Conservation (phyloP, 306 rosid species). For the peach (Prunus persica) region DNA sequence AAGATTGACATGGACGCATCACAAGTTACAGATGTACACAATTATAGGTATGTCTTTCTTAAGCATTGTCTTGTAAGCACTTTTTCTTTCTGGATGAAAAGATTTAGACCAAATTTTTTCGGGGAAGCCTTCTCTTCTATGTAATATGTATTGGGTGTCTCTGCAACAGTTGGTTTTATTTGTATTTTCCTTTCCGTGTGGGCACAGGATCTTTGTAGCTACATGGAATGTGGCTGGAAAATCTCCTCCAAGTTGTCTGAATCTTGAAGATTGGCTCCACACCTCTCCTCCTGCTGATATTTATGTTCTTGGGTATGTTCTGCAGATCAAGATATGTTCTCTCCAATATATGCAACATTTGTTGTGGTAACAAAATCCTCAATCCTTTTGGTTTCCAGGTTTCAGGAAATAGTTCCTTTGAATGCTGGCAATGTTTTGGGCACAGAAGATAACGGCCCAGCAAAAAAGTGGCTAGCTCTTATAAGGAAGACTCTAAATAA, state of each 20-base stretch:
- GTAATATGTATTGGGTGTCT: not conserved
- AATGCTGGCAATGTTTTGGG: slow-evolving; percentile 99
- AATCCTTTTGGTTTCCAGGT: slow-evolving; percentile 45
- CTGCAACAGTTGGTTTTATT: slow-evolving; percentile 12
- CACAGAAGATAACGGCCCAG: slow-evolving; percentile 96
- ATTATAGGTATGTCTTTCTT: slow-evolving; percentile 54
- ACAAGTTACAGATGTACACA: slow-evolving; percentile 64
- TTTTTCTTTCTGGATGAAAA: slow-evolving; percentile 3
- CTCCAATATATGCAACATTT: slow-evolving; percentile 13
- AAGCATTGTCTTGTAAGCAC: slow-evolving; percentile 13
- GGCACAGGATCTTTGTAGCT: slow-evolving; percentile 70
- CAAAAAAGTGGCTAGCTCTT: slow-evolving; percentile 93
- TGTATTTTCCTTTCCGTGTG: slow-evolving; percentile 14
- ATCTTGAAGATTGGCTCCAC: slow-evolving; percentile 98
- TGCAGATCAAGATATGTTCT: not conserved
- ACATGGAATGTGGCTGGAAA: slow-evolving; percentile 99
- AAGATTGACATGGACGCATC: slow-evolving; percentile 62
- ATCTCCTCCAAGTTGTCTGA: slow-evolving; percentile 81
- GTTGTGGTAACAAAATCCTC: slow-evolving; percentile 10
- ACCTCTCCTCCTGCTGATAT: slow-evolving; percentile 91
- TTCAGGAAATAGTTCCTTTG: slow-evolving; percentile 98
- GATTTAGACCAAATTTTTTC: not conserved
- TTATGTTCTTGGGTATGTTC: slow-evolving; percentile 85
- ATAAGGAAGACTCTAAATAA: slow-evolving; percentile 82
- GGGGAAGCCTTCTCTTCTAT: not conserved